A percentile compares a stretch with the other conserved stretches of the same genome.
phyloP scores from a whole-genome alignment of 2,329 filamentous ascomycete species.

The Sarocladium oryzae region DNA sequence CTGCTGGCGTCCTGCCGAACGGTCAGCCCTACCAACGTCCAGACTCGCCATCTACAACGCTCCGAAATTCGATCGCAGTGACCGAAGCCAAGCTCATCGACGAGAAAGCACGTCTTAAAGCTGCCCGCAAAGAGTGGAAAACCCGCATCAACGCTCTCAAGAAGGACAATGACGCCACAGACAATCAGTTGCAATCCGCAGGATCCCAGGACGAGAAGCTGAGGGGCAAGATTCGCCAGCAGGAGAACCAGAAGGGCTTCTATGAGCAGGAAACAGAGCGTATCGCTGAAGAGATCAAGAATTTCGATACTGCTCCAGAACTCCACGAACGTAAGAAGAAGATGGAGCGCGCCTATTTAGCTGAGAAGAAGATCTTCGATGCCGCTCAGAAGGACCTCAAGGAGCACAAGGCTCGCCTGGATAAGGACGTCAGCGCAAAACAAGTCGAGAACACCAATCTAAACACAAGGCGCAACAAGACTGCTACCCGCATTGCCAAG shows the following conservation, averaged over 20 bases:
- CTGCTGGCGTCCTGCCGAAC: constrained; percentile 26
- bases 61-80: constrained; percentile 68
- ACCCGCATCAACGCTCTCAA: constrained; percentile 58
- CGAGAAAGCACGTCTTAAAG: constrained; percentile 62
- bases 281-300: constrained; percentile 53
- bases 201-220: constrained; percentile 72
- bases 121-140: constrained; percentile 68
- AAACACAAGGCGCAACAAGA: constrained; percentile 64
- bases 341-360: constrained; percentile 45
- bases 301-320: constrained; percentile 57
- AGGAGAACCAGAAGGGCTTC: constrained; percentile 66
- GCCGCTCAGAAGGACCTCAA: constrained; percentile 47
- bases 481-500: constrained; percentile 63
- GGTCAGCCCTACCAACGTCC: constrained; percentile 59
- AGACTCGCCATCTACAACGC: constrained; percentile 69
- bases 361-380: constrained; percentile 55
- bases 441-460: constrained; percentile 58
- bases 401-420: constrained; percentile 53
- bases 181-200: constrained; percentile 58
- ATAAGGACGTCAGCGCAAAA: constrained; percentile 55
- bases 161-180: constrained; percentile 67
- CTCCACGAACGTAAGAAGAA: constrained; percentile 51
- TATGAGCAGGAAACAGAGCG: constrained; percentile 49
- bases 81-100: constrained; percentile 65
- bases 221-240: constrained; percentile 67